Percentiles rank a stretch among this genome's conserved stretches.
phyloP scores from a whole-genome alignment of 2,329 filamentous ascomycete genomes.

The Daldinia sp. region DNA sequence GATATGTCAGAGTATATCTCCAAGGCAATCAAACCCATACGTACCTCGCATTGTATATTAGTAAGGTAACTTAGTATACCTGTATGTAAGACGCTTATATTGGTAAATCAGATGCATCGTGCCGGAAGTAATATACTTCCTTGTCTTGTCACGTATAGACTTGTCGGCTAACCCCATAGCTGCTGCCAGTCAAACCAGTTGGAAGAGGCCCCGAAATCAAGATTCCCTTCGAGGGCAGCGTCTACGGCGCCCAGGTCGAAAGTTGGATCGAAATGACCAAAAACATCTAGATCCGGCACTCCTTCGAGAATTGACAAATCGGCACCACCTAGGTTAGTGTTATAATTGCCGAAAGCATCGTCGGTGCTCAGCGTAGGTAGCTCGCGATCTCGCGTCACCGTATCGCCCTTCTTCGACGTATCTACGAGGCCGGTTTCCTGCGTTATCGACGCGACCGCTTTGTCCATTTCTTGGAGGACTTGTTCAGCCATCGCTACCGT shows the following conservation, averaged over 20 bases:
- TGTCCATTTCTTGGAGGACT: slow-evolving; percentile 64
- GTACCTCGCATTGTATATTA: background rate
- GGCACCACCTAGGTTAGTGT: slow-evolving; percentile 41
- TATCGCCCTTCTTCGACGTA: slow-evolving; percentile 36
- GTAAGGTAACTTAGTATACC: background rate
- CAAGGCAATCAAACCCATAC: background rate
- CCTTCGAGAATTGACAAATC: slow-evolving; percentile 55
- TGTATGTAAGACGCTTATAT: background rate
- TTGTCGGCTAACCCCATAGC: slow-evolving; percentile 34
- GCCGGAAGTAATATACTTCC: too few species aligned
- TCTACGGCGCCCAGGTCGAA: slow-evolving; percentile 64
- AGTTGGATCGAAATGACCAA: slow-evolving; percentile 63
- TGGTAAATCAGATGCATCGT: background rate
- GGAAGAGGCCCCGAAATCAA: slow-evolving; percentile 62
- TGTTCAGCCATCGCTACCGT: slow-evolving; percentile 64
- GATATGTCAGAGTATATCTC: background rate
- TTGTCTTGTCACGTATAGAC: too few species aligned
- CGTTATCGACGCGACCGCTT: slow-evolving; percentile 57
- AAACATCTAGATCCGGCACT: slow-evolving; percentile 60
- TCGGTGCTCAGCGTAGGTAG: slow-evolving; percentile 10
- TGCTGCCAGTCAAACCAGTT: slow-evolving; percentile 56
- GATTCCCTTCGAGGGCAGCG: slow-evolving; percentile 61
- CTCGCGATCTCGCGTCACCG: slow-evolving; percentile 19
- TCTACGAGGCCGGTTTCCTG: slow-evolving; percentile 44
- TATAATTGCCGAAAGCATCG: slow-evolving; percentile 9